phyloP scores from a whole-genome alignment of 768 basidiomycete genomes.

The Kwoniella dendrophila region DNA sequence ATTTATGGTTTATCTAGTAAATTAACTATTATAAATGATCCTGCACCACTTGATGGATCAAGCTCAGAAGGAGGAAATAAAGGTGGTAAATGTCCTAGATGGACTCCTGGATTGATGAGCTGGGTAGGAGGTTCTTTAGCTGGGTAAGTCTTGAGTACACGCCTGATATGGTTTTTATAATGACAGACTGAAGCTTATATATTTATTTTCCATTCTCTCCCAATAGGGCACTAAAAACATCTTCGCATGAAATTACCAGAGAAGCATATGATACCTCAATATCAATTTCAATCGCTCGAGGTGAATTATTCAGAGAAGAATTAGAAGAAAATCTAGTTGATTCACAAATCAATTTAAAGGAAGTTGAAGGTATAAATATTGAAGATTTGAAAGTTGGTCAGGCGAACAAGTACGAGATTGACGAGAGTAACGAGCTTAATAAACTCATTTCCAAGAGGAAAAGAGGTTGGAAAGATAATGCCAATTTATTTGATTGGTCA shows the following conservation, averaged over 20 bases:
- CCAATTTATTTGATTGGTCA: constrained; percentile 35
- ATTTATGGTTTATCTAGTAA: constrained; percentile 72
- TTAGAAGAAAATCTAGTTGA: constrained; percentile 29
- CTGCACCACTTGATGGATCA: constrained; percentile 56
- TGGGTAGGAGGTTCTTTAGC: constrained; percentile 96
- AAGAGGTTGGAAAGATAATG: constrained; percentile 41
- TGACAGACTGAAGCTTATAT: not conserved
- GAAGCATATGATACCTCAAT: constrained; percentile 78
- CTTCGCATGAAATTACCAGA: constrained; percentile 75
- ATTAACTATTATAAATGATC: constrained; percentile 82
- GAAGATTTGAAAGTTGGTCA: constrained; percentile 44
- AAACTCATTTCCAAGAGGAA: constrained; percentile 23
- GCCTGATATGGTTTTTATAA: not conserved
- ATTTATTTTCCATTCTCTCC: not conserved
- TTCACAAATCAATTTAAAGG: constrained; percentile 28
- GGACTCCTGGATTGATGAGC: constrained; percentile 73
- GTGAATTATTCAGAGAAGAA: constrained; percentile 57
- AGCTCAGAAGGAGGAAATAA: constrained; percentile 56
- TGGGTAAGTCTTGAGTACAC: constrained; percentile 63
- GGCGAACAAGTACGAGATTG: constrained; percentile 19
- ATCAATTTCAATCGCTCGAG: constrained; percentile 19
- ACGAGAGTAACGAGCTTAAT: constrained; percentile 4
- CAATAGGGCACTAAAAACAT: constrained; percentile 77
- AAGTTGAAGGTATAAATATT: constrained; percentile 34
- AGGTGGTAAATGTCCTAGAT: constrained; percentile 84